These are phyloP conservation scores for Leccinum obscurum DNA, from an alignment of 768 basidiomycete species.

Conservation along the genomic window DNA sequence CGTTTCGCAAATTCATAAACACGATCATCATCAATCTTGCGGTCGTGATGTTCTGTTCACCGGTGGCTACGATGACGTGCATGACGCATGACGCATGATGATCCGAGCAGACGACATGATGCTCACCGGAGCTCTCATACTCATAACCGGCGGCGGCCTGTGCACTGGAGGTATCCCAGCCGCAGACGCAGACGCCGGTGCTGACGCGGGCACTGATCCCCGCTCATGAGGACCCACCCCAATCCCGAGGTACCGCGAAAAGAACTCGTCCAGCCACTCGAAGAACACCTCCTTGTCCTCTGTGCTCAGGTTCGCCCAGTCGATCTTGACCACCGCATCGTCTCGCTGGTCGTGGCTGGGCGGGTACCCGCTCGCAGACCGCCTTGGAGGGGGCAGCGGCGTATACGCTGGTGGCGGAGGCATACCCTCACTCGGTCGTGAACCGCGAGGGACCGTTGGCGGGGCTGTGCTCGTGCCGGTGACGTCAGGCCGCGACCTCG, in stretches of 20 bases:
- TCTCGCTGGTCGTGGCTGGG: conserved; percentile 10
- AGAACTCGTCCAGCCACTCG: conserved; percentile 81
- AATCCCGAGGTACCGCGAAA: conserved; percentile 46
- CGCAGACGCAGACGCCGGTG: not conserved
- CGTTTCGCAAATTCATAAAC: conserved; percentile 2
- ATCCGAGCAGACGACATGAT: not conserved
- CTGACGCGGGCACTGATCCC: not conserved
- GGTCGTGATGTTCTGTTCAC: conserved; percentile 27
- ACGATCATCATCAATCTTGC: conserved; percentile 9
- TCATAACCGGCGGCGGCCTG: not conserved
- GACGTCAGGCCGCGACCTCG: conserved; percentile 26
- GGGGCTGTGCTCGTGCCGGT: conserved; percentile 6
- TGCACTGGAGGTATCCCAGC: not conserved
- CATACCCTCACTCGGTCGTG: conserved; percentile 14
- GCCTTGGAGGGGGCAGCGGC: conserved; percentile 29
- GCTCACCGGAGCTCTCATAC: conserved; percentile 22
- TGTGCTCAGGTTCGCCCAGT: conserved; percentile 67
- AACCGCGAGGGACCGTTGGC: conserved; percentile 14
- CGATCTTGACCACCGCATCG: conserved; percentile 37
- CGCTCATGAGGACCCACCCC: conserved; percentile 17
- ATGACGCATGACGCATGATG: not conserved
- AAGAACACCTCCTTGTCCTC: conserved; percentile 77
- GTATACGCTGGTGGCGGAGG: conserved; percentile 15
- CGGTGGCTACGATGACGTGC: conserved; percentile 16
- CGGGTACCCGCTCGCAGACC: conserved; percentile 27